Base-by-base conservation (phyloP, 1,284 basidiomycete genomes). In the Tilletiopsis washingtonensis region DNA sequence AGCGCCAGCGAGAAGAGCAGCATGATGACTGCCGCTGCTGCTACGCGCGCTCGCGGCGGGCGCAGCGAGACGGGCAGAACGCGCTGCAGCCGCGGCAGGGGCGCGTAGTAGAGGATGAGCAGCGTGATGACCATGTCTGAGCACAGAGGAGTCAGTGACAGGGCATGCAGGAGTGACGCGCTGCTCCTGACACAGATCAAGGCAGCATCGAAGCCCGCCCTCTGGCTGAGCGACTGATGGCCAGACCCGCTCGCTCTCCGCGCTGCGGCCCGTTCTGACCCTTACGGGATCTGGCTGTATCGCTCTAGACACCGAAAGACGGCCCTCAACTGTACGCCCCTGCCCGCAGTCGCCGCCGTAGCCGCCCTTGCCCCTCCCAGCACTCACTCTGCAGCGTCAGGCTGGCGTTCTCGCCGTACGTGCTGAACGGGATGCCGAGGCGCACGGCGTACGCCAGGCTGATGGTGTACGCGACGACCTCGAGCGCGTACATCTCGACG, bases 391-490 rank as follows among this genome's bases (percentile, higher is more conserved):
- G 70, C 43, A 71, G 23, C 12, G 70, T 73, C 57, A 73, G 50
- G 53, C 64, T 68, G 12, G 64, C 57, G 41, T 73, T 73, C 48
- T 73, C 67, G 24, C 91, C 91, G 60, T 94, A 97, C 1, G 91
- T 94, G 32, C 86, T 89, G 78, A 94, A 91, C 0, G 91, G 89
- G 73, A 91, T 91, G 20, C 78, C 74, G 69, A 86, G 84, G 36
- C 88, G 79, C 56, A 82, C 82, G 3, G 88, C 85, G 75, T 96
- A 97, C 29, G 69, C 74, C 36, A 88, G 79, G 0, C 83, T 88
- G 68, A 94, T 88, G 36, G 84, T 85, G 67, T 91, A 93, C 0
- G 87, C 80, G 15, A 86, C 76, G 0, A 88, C 91, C 70, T 93
- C 90, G 54, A 72, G 45, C 45, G 68, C 56, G 52, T 75, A 68